Conservation (phyloP, 2,329 filamentous ascomycete genomes). For the Lasiodiplodia gonubiensis region DNA sequence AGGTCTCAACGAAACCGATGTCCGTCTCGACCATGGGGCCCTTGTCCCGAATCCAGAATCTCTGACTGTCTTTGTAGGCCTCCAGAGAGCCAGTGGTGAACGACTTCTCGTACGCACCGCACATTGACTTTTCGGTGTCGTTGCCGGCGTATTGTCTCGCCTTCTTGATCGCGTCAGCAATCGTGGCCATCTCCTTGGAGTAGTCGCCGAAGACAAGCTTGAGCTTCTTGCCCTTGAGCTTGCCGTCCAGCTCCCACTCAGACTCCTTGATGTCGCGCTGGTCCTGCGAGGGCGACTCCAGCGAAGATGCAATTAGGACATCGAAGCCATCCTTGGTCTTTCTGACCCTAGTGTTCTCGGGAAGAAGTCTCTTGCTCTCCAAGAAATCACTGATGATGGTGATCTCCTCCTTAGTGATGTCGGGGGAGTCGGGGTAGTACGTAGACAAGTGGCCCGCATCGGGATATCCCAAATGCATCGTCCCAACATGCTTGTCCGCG, state of each 20-base stretch:
- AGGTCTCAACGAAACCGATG: constrained; percentile 62
- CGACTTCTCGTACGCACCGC: constrained; percentile 55
- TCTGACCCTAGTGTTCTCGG: constrained; percentile 57
- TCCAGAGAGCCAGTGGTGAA: constrained; percentile 58
- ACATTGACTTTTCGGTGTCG: constrained; percentile 52
- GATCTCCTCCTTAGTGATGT: constrained; percentile 57
- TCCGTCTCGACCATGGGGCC: constrained; percentile 58
- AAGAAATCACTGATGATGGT: constrained; percentile 53
- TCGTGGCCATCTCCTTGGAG: constrained; percentile 53
- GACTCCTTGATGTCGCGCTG: constrained; percentile 52
- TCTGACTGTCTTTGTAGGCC: constrained; percentile 58
- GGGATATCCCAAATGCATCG: constrained; percentile 58
- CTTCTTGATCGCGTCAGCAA: constrained; percentile 52
- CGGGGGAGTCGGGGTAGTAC: constrained; percentile 57
- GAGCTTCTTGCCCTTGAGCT: constrained; percentile 53
- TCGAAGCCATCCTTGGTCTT: constrained; percentile 54
- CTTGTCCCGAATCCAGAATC: constrained; percentile 60
- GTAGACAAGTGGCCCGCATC: constrained; percentile 55
- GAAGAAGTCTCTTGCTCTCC: constrained; percentile 52
- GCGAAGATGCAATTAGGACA: constrained; percentile 55
- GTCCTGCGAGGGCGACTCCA: constrained; percentile 45
- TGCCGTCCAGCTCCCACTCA: constrained; percentile 52
- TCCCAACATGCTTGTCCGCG: constrained; percentile 47
- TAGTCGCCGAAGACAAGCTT: constrained; percentile 55
- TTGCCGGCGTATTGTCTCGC: constrained; percentile 56